Evolutionary conservation across 116 monocot genomes (phyloP).

Genomic region (Phalaenopsis hybrid): DNA sequence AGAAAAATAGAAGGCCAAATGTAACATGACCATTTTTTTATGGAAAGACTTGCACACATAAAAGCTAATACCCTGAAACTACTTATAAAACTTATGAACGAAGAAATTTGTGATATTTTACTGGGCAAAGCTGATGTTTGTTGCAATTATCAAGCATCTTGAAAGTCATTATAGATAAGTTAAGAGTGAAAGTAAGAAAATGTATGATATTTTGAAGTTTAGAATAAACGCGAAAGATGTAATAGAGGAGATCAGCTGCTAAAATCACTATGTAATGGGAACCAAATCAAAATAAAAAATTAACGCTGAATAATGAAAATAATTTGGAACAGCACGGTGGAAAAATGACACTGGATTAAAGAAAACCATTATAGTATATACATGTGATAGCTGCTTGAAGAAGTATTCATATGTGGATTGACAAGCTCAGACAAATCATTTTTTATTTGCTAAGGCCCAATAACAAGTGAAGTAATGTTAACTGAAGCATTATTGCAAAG

Average conservation of each 20-base stretch:
- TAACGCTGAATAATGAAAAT: background rate
- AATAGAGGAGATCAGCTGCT: background rate
- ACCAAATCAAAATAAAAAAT: background rate
- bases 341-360: background rate
- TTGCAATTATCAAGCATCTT: background rate
- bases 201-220: background rate
- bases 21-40: background rate
- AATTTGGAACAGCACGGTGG: background rate
- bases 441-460: background rate
- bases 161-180: background rate
- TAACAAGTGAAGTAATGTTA: background rate
- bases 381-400: background rate
- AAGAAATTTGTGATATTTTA: background rate
- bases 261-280: background rate
- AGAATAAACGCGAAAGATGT: background rate
- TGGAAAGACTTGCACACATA: background rate
- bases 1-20: background rate
- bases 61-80: background rate
- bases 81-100: background rate
- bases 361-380: background rate
- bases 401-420: background rate
- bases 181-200: background rate
- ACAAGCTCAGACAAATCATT: background rate
- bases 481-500: background rate
- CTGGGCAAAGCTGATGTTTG: background rate